Base-by-base conservation (phyloP, 2,329 filamentous ascomycete genomes). In the Penicillium sp. region DNA sequence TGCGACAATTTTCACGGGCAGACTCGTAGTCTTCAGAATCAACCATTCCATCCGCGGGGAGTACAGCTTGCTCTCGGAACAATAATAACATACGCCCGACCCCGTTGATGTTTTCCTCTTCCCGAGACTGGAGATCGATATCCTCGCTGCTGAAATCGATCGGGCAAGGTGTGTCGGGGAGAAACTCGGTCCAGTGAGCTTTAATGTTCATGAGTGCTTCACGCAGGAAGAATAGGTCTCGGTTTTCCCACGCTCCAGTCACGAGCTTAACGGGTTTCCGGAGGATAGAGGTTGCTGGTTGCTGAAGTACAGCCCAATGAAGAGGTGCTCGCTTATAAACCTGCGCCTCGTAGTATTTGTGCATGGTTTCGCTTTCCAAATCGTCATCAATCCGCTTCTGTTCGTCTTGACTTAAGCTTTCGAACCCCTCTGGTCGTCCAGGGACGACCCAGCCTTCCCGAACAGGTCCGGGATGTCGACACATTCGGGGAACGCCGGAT, bases 301-400 rank as follows among this genome's bases (percentile, higher is more conserved):
- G 49, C 38, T 58, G 32, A 13, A 67, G 55, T 24, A 61, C 54
- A 7, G 50, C 52, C 63, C 59, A 68, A 48, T 65, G 64, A 6
- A 18, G 44, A 43, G 64, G 61, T 4, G 59, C 56, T 8, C 58
- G 56, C 33, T 62, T 66, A 39, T 39, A 57, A 1, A 66, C 61
- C 47, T 60, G 60, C 12, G 61, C 58, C 43, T 67, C 59, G 47
- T 67, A 67, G 53, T 62, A 68, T 56, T 68, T 68, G 36, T 67
- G 64, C 0, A 65, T 47, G 0, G 44, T 66, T 46, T 68, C 59
- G 28, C 56, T 67, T 43, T 68, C 61, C n/a, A 67, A 32, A 49
- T 66, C 50, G 9, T 48, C 34, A 13, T 67, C 58, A 8, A 66
- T 49, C 27, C 40, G 39, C 29, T 52, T 60, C 34, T 66, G 50